phyloP scores from a whole-genome alignment of 441 rosid genomes.

The Breynia disticha region DNA sequence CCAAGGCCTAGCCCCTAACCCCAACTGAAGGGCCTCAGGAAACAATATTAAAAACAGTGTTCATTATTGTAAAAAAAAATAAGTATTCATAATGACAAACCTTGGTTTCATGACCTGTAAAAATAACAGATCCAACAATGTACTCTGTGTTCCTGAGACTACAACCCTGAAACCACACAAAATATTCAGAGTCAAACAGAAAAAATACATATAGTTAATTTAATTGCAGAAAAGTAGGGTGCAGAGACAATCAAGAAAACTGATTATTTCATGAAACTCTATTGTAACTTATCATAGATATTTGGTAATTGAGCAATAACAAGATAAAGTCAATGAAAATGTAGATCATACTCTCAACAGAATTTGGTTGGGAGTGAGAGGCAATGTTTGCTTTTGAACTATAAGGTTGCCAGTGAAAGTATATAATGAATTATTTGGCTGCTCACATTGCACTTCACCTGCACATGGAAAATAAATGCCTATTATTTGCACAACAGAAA shows the following conservation, averaged over 20 bases:
- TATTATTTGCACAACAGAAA: no score
- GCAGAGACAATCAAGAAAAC: neutral
- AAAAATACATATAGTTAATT: constrained; percentile 6
- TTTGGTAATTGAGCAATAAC: neutral
- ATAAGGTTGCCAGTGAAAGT: constrained; percentile 97
- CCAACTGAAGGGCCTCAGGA: no score
- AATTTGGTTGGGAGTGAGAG: constrained; percentile 93
- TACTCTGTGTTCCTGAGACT: constrained; percentile 93
- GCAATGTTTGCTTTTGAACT: constrained; percentile 72
- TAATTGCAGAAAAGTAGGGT: constrained; percentile 3
- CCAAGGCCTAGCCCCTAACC: no score
- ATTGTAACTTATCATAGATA: no score
- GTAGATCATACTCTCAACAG: constrained; percentile 67
- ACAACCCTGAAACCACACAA: constrained; percentile 71
- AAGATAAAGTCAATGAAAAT: constrained; percentile 10
- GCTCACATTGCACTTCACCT: constrained; percentile 99
- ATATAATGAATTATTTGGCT: constrained; percentile 94
- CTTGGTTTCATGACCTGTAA: constrained; percentile 96
- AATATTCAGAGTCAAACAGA: constrained; percentile 12
- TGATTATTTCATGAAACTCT: no score
- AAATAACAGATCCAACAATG: constrained; percentile 77
- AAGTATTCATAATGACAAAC: constrained; percentile 28
- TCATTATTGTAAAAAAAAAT: neutral
- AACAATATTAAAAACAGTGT: no score
- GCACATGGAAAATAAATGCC: constrained; percentile 13